Conservation (phyloP, 148 eudicot species). For the Selenicereus undatus region DNA sequence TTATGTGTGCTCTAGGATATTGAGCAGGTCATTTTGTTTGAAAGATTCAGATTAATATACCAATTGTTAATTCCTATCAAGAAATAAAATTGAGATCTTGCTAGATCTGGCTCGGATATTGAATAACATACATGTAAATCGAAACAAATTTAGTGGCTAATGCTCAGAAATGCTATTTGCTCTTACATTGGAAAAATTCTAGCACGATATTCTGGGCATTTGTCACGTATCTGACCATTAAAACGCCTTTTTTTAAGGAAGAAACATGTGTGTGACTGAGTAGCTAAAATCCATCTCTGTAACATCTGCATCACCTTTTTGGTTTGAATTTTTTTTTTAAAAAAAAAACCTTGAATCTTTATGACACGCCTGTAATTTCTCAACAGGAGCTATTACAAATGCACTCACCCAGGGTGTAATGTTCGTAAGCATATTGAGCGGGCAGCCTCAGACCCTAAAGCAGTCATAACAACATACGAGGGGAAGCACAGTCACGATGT, state of each 20-base stretch:
- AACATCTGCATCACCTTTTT: background rate
- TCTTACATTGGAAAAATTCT: too few species aligned
- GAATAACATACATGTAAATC: too few species aligned
- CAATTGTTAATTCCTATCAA: too few species aligned
- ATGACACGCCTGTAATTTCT: slow-evolving; percentile 11
- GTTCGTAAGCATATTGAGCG: slow-evolving; percentile 89
- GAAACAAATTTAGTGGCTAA: too few species aligned
- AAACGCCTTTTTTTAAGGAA: too few species aligned
- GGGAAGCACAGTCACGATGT: slow-evolving; percentile 84
- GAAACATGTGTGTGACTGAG: too few species aligned
- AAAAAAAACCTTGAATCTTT: background rate
- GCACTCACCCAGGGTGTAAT: slow-evolving; percentile 76
- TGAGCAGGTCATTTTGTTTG: background rate
- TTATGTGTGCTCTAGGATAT: background rate
- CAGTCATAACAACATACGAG: slow-evolving; percentile 83
- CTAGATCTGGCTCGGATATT: too few species aligned
- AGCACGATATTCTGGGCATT: too few species aligned
- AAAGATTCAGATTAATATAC: background rate
- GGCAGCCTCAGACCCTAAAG: slow-evolving; percentile 74
- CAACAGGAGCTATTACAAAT: slow-evolving; percentile 87
- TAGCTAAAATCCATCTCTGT: too few species aligned
- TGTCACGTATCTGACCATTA: too few species aligned
- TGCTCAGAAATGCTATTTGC: too few species aligned
- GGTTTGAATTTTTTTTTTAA: background rate
- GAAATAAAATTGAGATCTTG: too few species aligned